These are phyloP conservation scores for Brassica balearica DNA, from an alignment of 441 rosid species.

Conservation along the genomic window DNA sequence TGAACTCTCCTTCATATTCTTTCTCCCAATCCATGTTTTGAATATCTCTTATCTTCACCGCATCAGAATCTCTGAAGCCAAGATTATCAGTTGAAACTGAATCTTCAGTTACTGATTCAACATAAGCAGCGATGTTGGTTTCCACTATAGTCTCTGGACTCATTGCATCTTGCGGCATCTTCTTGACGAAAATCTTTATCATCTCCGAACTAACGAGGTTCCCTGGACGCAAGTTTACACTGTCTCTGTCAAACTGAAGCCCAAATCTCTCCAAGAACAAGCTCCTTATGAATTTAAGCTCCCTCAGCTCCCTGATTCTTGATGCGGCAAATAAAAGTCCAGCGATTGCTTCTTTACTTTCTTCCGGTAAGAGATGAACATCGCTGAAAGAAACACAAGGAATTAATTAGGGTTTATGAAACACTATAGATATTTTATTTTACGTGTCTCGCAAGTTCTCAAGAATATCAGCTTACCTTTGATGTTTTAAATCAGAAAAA, in stretches of 20 bases:
- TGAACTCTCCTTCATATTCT: conserved; percentile 4
- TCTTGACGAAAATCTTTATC: conserved; percentile 34
- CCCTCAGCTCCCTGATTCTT: conserved; percentile 45
- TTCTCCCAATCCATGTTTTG: neutral
- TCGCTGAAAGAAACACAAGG: neutral
- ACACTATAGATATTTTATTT: neutral
- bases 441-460: too few relatives aligned
- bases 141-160: conserved; percentile 25
- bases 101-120: conserved; percentile 4
- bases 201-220: conserved; percentile 42
- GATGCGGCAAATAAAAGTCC: conserved; percentile 51
- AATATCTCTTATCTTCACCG: neutral
- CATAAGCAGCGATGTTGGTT: neutral
- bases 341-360: conserved; percentile 45
- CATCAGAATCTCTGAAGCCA: neutral
- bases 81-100: neutral
- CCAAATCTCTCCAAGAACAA: conserved; percentile 46
- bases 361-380: conserved; percentile 32
- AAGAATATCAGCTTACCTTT: neutral
- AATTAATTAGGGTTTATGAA: neutral
- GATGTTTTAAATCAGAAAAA: neutral
- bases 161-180: neutral
- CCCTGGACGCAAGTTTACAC: conserved; percentile 39
- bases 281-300: conserved; percentile 36
- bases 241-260: conserved; percentile 37